phyloP scores from a whole-genome alignment of 306 rosid species.

The Albizia julibrissin region DNA sequence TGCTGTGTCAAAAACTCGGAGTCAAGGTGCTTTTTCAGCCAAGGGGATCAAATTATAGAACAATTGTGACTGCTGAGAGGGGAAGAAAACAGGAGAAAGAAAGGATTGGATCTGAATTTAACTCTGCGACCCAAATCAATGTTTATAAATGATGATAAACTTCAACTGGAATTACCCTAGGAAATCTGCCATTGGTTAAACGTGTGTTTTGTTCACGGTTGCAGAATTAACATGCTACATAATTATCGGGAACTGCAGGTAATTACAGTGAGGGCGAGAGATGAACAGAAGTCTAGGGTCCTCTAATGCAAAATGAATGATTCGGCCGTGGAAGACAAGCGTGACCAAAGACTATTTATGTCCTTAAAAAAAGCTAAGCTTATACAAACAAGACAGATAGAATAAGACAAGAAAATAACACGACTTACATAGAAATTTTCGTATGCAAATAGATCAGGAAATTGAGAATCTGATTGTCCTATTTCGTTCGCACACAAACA shows the following conservation, averaged over 20 bases:
- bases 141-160: background rate
- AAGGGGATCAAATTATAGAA: background rate
- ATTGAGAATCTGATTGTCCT: conserved; percentile 96
- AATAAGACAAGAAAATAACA: conserved; percentile 11
- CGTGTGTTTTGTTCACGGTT: background rate
- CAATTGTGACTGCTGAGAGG: background rate
- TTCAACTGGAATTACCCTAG: background rate
- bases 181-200: background rate
- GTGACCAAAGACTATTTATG: conserved; percentile 7
- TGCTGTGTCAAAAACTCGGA: background rate
- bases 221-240: background rate
- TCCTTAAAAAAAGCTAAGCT: conserved; percentile 7
- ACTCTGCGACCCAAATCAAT: background rate
- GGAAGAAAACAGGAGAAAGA: background rate
- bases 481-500: conserved; percentile 94
- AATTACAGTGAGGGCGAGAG: conserved; percentile 4
- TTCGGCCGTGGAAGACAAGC: background rate
- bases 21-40: background rate
- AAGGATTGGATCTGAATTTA: background rate
- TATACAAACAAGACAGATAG: background rate
- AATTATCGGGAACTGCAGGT: background rate
- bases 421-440: conserved; percentile 78
- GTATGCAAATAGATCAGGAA: conserved; percentile 74
- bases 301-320: conserved; percentile 1
- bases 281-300: background rate